These are phyloP conservation scores for Alternaria atra DNA, from an alignment of 2,329 filamentous ascomycete genomes.

Conservation along the genomic window DNA sequence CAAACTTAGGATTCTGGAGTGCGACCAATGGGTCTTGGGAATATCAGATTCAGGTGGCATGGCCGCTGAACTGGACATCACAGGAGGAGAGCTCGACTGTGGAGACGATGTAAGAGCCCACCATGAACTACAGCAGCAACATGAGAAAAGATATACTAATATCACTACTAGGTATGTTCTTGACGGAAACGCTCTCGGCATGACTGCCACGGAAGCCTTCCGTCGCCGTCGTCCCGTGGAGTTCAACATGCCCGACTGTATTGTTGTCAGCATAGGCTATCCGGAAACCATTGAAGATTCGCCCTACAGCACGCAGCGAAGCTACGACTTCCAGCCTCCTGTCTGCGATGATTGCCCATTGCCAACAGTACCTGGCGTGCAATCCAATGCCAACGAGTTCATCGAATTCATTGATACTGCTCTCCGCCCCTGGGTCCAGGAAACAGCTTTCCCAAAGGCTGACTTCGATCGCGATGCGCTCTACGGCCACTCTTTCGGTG, in stretches of 20 bases:
- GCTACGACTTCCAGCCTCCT: conserved; percentile 43
- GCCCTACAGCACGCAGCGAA: conserved; percentile 37
- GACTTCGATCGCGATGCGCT: conserved; percentile 54
- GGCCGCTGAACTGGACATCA: conserved; percentile 46
- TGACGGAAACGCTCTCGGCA: conserved; percentile 43
- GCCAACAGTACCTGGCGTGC: conserved; percentile 40
- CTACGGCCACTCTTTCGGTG: conserved; percentile 62
- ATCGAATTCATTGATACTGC: conserved; percentile 55
- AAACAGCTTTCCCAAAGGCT: conserved; percentile 42
- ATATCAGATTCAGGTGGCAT: conserved; percentile 46
- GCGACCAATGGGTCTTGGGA: conserved; percentile 46
- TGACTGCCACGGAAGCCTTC: conserved; percentile 41
- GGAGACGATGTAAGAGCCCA: conserved; percentile 40
- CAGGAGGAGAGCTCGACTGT: conserved; percentile 33
- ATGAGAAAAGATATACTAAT: conserved; percentile 8
- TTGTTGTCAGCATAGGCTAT: conserved; percentile 45
- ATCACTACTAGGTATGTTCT: conserved; percentile 40
- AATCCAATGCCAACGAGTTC: conserved; percentile 58
- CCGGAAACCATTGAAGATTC: conserved; percentile 40
- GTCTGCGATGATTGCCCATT: conserved; percentile 41
- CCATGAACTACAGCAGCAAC: background rate
- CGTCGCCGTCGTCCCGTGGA: conserved; percentile 44
- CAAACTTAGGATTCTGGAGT: conserved; percentile 42
- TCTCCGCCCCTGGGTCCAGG: conserved; percentile 49
- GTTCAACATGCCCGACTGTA: conserved; percentile 40